Evolutionary conservation across 352 stramenopile species (phyloP), one percentile per base, ranked within the genome.

Genomic region (Phytophthora rubi): DNA sequence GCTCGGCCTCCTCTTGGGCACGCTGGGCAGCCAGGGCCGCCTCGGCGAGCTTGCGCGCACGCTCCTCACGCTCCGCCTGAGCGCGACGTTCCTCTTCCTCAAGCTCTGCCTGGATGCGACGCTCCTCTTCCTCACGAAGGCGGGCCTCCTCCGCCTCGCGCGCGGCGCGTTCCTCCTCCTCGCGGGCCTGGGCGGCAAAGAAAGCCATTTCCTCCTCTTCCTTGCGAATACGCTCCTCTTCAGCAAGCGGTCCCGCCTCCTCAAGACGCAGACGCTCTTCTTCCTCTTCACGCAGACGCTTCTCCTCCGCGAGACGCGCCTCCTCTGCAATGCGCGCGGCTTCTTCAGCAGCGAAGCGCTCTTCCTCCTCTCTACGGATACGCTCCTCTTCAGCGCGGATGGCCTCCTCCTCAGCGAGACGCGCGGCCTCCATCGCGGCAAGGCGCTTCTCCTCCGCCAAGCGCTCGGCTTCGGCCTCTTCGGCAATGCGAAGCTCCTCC

Each of bases 1-100:
- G 82, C 55, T 92, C 83, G 6, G 79, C 83, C 42, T 90, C 72
- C 10, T 86, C 72, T 8, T 80, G 61, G 1, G 71, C 75, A 0
- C 55, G 65, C 53, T 89, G 77, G 2, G 77, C 77, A 35, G 76
- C 80, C 6, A 80, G 51, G 6, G 81, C 80, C 1, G 78, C 80
- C 10, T 83, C 81, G 4, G 81, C 80, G 4, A 80, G 68, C 16
- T 76, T 81, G 4, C 81, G 77, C 52, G 93, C 83, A 4, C 70
- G 71, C 44, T 76, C 53, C 60, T 79, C 62, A n/a, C 68, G 74
- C 58, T 83, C 65, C 26, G 70, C 54, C 42, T 71, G 66, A 2
- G 70, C 80, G 30, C 71, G 72, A 12, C 65, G 72, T 48, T 85
- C 73, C 5, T 26, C 23, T 26, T 26, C 23, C 1, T 26, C 23